Base-by-base conservation (phyloP, 441 rosid genomes). In the Pelargonium cotyledonis region DNA sequence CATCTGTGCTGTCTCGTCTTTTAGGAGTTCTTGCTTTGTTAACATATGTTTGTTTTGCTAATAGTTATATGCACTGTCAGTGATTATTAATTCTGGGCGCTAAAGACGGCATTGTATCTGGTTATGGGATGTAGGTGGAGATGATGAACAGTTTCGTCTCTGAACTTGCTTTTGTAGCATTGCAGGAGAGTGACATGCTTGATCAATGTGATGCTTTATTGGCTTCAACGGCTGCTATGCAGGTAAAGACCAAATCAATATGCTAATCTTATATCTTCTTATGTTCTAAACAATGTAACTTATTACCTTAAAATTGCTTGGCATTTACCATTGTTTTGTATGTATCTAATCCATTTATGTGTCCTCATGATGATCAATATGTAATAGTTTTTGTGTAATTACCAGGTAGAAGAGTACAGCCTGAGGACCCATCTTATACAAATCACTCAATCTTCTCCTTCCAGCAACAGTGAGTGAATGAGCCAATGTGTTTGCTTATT, bases 321-420 rank as follows among this genome's bases (percentile, higher is more conserved):
- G 26, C 26, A 23, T 23, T 23, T 23, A 23, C 26, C 26, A n/a
- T n/a, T n/a, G n/a, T n/a, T n/a, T n/a, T n/a, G n/a, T n/a, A n/a
- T n/a, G n/a, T n/a, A n/a, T n/a, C n/a, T n/a, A n/a, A n/a, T n/a
- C n/a, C n/a, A 23, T 23, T 23, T 23, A 23, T 23, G 26, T 23
- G 26, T 23, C 26, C 26, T 23, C 26, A 23, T 23, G 26, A 23
- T 23, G 26, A 23, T 23, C 26, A 23, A 23, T 23, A 23, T 23
- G 26, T 23, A 23, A 23, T 23, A 2, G 26, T 23, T 23, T 23
- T 23, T 23, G 26, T 23, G 26, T 23, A 23, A 23, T 2, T 23
- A 77, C 41, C 91, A 89, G 97, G 84, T 82, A 61, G 83, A 85
- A 63, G 95, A 91, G 70, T 75, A 73, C 86, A 89, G 92, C 75